Evolutionary conservation across 2,329 filamentous ascomycete species (phyloP), one percentile per base, ranked within the genome.

Genomic region (Aspergillus sp.): DNA sequence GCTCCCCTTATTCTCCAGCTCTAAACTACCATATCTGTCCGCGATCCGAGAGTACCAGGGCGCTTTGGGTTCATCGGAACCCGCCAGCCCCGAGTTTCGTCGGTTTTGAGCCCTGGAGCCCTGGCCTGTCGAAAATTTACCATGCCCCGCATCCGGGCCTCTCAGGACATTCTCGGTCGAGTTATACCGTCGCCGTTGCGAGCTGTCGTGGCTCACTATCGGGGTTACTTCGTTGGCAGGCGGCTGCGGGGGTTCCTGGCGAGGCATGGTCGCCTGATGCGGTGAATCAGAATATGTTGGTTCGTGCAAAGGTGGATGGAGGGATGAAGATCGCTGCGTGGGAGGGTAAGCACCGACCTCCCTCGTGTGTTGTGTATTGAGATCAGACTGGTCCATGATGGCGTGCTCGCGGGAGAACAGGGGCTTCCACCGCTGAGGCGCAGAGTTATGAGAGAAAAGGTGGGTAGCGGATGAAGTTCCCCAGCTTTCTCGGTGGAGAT

Each of bases 1-100:
- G 64, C 83, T 86, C 15, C 85, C 86, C 68, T 87, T 87, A 63
- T 88, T 88, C 62, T 88, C 86, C 51, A 88, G 70, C 68, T 87
- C 85, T 33, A 88, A 74, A 59, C 80, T 83, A 17, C 85, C 85
- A 64, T 85, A 88, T 64, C 84, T 84, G 43, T 87, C 84, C 40
- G 80, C 73, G 9, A 83, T 63, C 14, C 66, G 69, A 57, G 74
- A 76, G 74, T 80, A 84, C 77, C 82, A 81, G 19, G 70, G 63
- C 7, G 59, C 56, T n/a, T 54, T 58, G 19, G 58, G 57, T 40
- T 68, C 62, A 33, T 61, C 41, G 27, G 62, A 41, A 7, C 61
- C 58, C 7, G 27, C 27, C 27, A 50, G 27, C 25, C 43, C 58
- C 12, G 41, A 17, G 21, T 55, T 25, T 39, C 57, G 58, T 12